Percentiles rank a stretch among this genome's conserved stretches.
phyloP scores from a whole-genome alignment of 257 asterid genomes.

The Rauvolfia tetraphylla region DNA sequence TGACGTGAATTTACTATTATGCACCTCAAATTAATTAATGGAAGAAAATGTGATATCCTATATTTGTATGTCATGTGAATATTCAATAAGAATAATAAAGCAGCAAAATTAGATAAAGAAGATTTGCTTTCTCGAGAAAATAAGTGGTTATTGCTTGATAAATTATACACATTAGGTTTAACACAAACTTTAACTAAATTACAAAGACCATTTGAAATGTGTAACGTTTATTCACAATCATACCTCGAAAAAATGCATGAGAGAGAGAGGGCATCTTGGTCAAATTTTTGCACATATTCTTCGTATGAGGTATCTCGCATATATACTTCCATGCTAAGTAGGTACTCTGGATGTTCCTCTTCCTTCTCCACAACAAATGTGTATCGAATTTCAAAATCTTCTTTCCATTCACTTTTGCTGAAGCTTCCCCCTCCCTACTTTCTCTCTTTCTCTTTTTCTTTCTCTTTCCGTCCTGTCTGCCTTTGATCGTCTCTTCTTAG shows the following conservation, averaged over 20 bases:
- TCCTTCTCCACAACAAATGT: constrained; percentile 22
- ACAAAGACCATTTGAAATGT: neutral
- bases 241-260: neutral
- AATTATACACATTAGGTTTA: too few species aligned
- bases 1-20: too few species aligned
- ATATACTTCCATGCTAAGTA: constrained; percentile 31
- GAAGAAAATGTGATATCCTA: too few species aligned
- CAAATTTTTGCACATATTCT: constrained; percentile 7
- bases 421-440: constrained; percentile 17
- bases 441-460: constrained; percentile 10
- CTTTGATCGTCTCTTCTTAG: constrained; percentile 4
- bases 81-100: too few species aligned
- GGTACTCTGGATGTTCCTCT: constrained; percentile 17
- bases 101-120: too few species aligned
- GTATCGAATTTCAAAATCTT: constrained; percentile 46
- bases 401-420: constrained; percentile 30
- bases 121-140: too few species aligned
- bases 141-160: too few species aligned
- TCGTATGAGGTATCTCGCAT: constrained; percentile 7
- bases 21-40: too few species aligned
- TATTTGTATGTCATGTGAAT: too few species aligned
- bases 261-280: constrained; percentile 9
- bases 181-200: neutral
- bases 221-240: neutral
- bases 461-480: neutral